Conservation (phyloP, 495 filamentous ascomycete species). For the Hypoxylon cercidicola region DNA sequence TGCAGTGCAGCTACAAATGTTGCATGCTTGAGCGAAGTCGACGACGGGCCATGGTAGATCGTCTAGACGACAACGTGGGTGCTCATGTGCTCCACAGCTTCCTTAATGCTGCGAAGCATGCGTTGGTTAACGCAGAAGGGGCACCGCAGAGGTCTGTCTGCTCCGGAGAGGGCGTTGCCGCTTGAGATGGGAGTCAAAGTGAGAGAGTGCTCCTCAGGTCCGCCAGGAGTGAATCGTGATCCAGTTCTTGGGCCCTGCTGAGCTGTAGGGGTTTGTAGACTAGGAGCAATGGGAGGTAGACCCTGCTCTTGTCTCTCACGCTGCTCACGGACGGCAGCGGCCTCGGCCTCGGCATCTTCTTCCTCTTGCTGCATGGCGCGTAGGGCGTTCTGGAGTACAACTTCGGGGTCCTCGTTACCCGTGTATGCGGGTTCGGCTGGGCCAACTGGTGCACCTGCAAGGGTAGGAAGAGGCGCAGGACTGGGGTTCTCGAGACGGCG, state of each 20-base stretch:
- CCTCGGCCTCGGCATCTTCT: conserved; percentile 59
- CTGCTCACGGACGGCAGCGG: conserved; percentile 56
- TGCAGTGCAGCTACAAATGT: no score
- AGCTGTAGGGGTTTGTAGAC: conserved; percentile 38
- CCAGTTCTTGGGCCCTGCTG: conserved; percentile 21
- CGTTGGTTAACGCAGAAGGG: conserved; percentile 67
- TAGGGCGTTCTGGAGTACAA: conserved; percentile 61
- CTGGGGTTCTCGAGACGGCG: conserved; percentile 53
- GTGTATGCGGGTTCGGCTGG: conserved; percentile 39
- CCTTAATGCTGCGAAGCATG: conserved; percentile 66
- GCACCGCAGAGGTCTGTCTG: conserved; percentile 62
- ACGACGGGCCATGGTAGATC: neutral
- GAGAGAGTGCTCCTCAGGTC: conserved; percentile 48
- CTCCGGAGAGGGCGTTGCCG: conserved; percentile 52
- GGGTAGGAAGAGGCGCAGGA: conserved; percentile 34
- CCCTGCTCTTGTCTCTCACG: conserved; percentile 57
- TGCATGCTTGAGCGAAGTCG: no score
- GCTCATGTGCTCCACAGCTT: conserved; percentile 68
- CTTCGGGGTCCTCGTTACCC: conserved; percentile 59
- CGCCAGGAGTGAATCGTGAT: conserved; percentile 40
- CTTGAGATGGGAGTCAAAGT: conserved; percentile 62
- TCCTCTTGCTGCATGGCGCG: conserved; percentile 60
- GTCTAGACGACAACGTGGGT: conserved; percentile 64
- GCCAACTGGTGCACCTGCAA: conserved; percentile 38
- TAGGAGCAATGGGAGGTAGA: conserved; percentile 48